phyloP scores from a whole-genome alignment of 73 alveolate genomes.

The Tetrahymena malaccensis region DNA sequence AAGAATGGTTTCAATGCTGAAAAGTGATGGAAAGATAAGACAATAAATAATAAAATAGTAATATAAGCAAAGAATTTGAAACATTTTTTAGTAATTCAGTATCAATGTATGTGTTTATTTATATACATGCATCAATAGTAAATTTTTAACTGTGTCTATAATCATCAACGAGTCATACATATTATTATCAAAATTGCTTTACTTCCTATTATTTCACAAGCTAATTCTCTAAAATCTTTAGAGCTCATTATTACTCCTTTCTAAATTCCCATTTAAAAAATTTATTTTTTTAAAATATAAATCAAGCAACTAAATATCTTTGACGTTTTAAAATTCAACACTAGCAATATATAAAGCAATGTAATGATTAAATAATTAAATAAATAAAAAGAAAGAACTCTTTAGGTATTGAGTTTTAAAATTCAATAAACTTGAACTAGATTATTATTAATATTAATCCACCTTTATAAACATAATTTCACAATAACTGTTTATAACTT shows the following conservation, averaged over 20 bases:
- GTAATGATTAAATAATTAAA: too few relatives aligned
- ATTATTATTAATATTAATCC: too few relatives aligned
- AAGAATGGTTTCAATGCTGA: constrained; percentile 39
- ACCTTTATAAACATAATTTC: too few relatives aligned
- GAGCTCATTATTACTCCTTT: not conserved
- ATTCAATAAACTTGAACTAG: too few relatives aligned
- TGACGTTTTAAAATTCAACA: not conserved
- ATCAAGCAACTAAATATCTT: not conserved
- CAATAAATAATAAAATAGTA: not conserved
- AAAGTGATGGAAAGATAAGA: not conserved
- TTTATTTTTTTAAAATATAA: too few relatives aligned
- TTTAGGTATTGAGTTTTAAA: too few relatives aligned
- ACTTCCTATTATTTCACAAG: not conserved
- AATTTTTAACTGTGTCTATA: not conserved
- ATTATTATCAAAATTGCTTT: too few relatives aligned
- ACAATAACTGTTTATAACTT: too few relatives aligned
- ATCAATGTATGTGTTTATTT: too few relatives aligned
- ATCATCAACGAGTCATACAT: not conserved
- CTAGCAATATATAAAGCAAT: not conserved
- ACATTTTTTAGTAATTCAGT: not conserved
- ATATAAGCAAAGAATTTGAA: not conserved
- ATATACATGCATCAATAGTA: not conserved
- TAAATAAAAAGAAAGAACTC: too few relatives aligned
- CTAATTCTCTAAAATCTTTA: too few relatives aligned
- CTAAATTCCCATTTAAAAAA: not conserved